phyloP scores from a whole-genome alignment of 495 filamentous ascomycete genomes.

The Penicillium coffeae region DNA sequence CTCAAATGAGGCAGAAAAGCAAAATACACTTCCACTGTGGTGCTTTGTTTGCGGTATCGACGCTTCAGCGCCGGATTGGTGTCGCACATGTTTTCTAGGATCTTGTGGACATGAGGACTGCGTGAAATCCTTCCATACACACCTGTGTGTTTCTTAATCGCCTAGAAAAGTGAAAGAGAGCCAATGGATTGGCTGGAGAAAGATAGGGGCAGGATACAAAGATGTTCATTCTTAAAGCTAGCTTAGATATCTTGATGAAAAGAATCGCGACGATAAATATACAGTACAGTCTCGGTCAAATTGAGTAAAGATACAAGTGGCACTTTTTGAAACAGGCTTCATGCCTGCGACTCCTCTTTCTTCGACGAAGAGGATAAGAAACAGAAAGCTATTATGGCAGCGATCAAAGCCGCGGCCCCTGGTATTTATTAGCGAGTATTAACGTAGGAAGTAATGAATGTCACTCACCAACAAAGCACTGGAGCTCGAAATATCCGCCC shows the following conservation, averaged over 20 bases:
- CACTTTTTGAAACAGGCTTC: too few relatives aligned
- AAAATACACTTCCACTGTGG: conserved; percentile 4
- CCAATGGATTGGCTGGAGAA: not conserved
- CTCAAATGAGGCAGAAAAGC: conserved; percentile 1
- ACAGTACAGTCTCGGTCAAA: too few relatives aligned
- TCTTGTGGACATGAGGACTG: conserved; percentile 2
- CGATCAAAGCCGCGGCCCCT: conserved; percentile 4
- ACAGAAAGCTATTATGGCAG: not conserved
- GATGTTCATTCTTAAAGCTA: too few relatives aligned
- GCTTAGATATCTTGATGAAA: too few relatives aligned
- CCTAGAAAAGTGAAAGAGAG: not conserved
- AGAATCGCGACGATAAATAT: too few relatives aligned
- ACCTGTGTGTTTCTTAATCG: conserved; percentile 3
- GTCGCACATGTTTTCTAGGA: conserved; percentile 5
- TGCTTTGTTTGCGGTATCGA: conserved; percentile 4
- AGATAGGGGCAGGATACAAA: too few relatives aligned
- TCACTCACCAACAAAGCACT: conserved; percentile 31
- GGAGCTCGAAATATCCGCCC: conserved; percentile 33
- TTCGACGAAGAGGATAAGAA: conserved; percentile 1
- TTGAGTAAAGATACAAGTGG: too few relatives aligned
- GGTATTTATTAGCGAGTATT: not conserved
- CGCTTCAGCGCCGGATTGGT: conserved; percentile 1
- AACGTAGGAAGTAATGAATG: not conserved
- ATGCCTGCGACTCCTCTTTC: too few relatives aligned
- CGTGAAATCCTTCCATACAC: not conserved